Conservation (phyloP, 805 yeast genomes). For the Metschnikowia noctiluminum region DNA sequence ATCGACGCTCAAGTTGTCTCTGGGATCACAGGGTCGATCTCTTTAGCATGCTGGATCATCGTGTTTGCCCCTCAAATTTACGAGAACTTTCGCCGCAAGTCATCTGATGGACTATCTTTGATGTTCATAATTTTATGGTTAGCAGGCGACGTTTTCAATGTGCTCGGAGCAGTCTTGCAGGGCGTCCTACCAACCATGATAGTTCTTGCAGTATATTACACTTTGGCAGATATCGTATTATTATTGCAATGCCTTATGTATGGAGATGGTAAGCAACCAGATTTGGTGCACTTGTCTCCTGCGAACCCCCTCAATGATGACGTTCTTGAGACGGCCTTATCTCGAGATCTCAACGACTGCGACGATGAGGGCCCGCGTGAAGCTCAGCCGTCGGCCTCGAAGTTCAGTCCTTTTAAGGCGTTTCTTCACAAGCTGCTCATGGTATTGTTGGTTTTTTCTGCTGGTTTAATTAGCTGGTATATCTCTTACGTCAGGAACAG, state of each 20-base stretch:
- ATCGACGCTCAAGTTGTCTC: conserved; percentile 69
- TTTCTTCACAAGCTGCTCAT: conserved; percentile 42
- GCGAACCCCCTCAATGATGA: conserved; percentile 80
- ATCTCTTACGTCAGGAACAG: conserved; percentile 52
- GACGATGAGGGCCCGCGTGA: conserved; percentile 24
- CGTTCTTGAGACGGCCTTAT: conserved; percentile 58
- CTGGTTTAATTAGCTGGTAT: conserved; percentile 89
- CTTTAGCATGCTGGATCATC: conserved; percentile 96
- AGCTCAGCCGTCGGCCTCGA: conserved; percentile 19
- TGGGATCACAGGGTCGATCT: conserved; percentile 81
- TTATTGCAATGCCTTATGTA: conserved; percentile 81
- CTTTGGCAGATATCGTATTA: conserved; percentile 82
- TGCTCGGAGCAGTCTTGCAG: conserved; percentile 85
- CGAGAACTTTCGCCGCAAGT: conserved; percentile 80
- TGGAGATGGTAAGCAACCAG: conserved; percentile 60
- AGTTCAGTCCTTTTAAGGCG: conserved; percentile 21
- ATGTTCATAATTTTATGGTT: conserved; percentile 88
- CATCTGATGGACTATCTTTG: conserved; percentile 86
- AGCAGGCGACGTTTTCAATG: conserved; percentile 90
- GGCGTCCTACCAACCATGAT: conserved; percentile 94
- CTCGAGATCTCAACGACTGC: conserved; percentile 30
- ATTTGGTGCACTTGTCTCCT: conserved; percentile 79
- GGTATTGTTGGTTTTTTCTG: conserved; percentile 62
- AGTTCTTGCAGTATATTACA: conserved; percentile 86
- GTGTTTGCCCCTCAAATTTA: conserved; percentile 97